phyloP scores from a whole-genome alignment of 371 early-diverging fungal species.

The Dichotomocladium elegans region DNA sequence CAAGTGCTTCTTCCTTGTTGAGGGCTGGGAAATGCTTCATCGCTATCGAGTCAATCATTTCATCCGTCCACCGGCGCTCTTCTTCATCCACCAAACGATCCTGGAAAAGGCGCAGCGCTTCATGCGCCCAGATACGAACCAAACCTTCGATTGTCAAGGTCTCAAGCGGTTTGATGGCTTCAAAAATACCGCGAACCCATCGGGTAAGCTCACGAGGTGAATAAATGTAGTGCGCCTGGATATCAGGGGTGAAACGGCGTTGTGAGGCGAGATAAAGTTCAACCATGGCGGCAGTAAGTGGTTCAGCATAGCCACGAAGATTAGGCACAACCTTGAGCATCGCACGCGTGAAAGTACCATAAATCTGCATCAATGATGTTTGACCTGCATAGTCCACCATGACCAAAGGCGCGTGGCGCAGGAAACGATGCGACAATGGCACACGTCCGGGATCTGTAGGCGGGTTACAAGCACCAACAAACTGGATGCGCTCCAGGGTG shows the following conservation, averaged over 20 bases:
- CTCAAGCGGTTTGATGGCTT: conserved; percentile 88
- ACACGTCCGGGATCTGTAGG: conserved; percentile 99
- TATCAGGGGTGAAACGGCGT: conserved; percentile 90
- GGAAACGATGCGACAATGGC: conserved; percentile 91
- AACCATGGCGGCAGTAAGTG: conserved; percentile 96
- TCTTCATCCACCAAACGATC: conserved; percentile 92
- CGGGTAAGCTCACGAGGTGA: conserved; percentile 98
- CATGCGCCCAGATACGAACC: conserved; percentile 96
- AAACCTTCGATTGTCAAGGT: conserved; percentile 80
- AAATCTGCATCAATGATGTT: conserved; percentile 91
- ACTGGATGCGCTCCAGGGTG: conserved; percentile 91
- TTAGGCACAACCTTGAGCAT: conserved; percentile 94
- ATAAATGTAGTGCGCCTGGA: conserved; percentile 98
- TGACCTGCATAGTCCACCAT: conserved; percentile 98
- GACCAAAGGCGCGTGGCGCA: conserved; percentile 94
- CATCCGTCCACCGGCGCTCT: conserved; percentile 94
- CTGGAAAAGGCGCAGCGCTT: conserved; percentile 96
- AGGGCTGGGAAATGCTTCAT: conserved; percentile 85
- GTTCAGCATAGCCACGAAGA: conserved; percentile 87
- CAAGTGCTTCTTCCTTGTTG: conserved; percentile 68
- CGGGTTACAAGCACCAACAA: conserved; percentile 99
- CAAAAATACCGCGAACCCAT: conserved; percentile 97
- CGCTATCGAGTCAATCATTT: conserved; percentile 82
- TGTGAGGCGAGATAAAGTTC: conserved; percentile 92
- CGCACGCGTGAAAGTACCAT: conserved; percentile 89